Base-by-base conservation (phyloP, 768 basidiomycete species). In the Macrolepiota albuminosa region DNA sequence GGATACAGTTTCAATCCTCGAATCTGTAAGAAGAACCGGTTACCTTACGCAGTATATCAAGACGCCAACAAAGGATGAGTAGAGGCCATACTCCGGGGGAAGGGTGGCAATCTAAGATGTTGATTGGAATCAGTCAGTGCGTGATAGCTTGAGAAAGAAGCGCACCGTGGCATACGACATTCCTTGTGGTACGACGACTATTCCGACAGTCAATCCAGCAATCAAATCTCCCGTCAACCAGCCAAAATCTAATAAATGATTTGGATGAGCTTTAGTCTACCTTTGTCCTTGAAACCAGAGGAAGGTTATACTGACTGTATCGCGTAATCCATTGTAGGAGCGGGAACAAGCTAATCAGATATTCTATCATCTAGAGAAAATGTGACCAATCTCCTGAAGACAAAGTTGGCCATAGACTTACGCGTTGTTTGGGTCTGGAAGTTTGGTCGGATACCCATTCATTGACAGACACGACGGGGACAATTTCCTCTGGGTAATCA, bases 181-280 rank as follows among this genome's bases (percentile, higher is more conserved):
- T 60, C 87, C 82, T 73, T 99, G 96, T 0, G 96, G 96, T 6
- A 98, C 94, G 50, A 98, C 78, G 11, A 99, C 96, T 67, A 97
- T 88, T 31, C 96, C 96, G 63, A 98, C 93, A 0, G 96, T 98
- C 43, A 98, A 71, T 57, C 89, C 94, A 61, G 95, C 93, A 67
- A 97, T 86, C 21, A 96, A 66, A 73, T 98, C 95, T 29, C 94
- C 93, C 24, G 83, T 79, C 11, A 92, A 71, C 94, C 94, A 95
- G 36, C 85, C 87, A 39, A 84, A 54, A 70, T 91, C 89, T 91
- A 58, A 26, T 37, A 33, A 56, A 39, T 31, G 58, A n/a, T 6
- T 7, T 42, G 40, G n/a, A 42, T 43, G n/a, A 18, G 31, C 48
- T 53, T 26, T 57, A 43, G 29, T 54, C 54, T 14, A 14, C 11